phyloP scores from a whole-genome alignment of 2,329 filamentous ascomycete genomes.

The Aspergillus japonicus region DNA sequence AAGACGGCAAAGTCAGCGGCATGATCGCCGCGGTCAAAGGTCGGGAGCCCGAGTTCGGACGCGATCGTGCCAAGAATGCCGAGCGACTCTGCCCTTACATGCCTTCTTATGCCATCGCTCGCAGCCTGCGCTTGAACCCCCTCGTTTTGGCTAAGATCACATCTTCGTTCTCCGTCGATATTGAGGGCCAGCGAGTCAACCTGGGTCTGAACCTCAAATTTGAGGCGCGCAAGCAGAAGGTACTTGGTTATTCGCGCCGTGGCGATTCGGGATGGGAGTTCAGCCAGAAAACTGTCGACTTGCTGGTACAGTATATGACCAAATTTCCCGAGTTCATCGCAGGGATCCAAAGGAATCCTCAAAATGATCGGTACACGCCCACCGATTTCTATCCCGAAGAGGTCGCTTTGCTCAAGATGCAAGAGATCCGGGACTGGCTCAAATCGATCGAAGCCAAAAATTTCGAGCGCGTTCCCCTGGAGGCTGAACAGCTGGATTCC shows the following conservation, averaged over 20 bases:
- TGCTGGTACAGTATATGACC: conserved; percentile 87
- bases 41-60: conserved; percentile 79
- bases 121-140: conserved; percentile 75
- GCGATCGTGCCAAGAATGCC: conserved; percentile 67
- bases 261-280: conserved; percentile 91
- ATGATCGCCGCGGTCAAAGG: conserved; percentile 70
- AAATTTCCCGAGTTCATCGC: conserved; percentile 95
- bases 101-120: conserved; percentile 86
- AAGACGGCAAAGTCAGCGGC: conserved; percentile 72
- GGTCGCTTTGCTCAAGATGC: conserved; percentile 74
- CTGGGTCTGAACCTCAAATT: conserved; percentile 96
- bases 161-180: conserved; percentile 82
- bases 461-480: conserved; percentile 92
- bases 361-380: conserved; percentile 78
- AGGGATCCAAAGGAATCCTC: conserved; percentile 79
- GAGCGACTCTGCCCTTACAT: conserved; percentile 73
- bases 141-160: conserved; percentile 93
- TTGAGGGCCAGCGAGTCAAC: conserved; percentile 81
- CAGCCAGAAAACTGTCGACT: conserved; percentile 74
- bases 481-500: conserved; percentile 94
- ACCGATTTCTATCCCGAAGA: conserved; percentile 80
- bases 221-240: conserved; percentile 91
- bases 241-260: conserved; percentile 90
- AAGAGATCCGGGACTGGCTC: conserved; percentile 91
- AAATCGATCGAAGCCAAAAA: conserved; percentile 88